Base-by-base conservation (phyloP, 768 basidiomycete species). In the Gymnopilus junonius region DNA sequence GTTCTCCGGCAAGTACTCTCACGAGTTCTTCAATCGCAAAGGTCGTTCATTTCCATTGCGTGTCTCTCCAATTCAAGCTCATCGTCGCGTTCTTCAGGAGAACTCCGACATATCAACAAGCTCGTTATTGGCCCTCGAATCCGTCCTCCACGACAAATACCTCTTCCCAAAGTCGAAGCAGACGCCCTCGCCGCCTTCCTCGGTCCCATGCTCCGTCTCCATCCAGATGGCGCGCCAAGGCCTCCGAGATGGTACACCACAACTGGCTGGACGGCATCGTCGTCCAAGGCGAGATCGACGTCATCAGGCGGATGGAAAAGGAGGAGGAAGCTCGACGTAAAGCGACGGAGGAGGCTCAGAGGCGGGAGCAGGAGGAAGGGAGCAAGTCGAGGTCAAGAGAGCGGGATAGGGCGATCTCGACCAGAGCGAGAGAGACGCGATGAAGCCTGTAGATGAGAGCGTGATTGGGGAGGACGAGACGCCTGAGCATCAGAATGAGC, bases 21-120 rank as follows among this genome's bases (percentile, higher is more conserved):
- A 87, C 48, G 96, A 99, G 73, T 95, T 97, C 72, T 99, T 99
- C 80, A 99, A 90, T 67, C 88, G 95, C n/a, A 91, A 91, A 85
- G 96, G 96, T 93, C 59, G 23, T 51, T 43, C 42, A 14, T 50
- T 21, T 51, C 29, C 29, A 15, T 29, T 17, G 34, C 50, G n/a
- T n/a, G n/a, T n/a, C n/a, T n/a, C n/a, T n/a, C n/a, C n/a, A n/a
- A n/a, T n/a, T n/a, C n/a, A n/a, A n/a, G n/a, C n/a, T n/a, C n/a
- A n/a, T n/a, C n/a, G n/a, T n/a, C n/a, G n/a, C n/a, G n/a, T 46
- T 27, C 2, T 43, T 23, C 23, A 29, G 27, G 84, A 61, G 95
- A 98, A 77, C 87, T 99, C 29, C 89, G 94, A 8, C 93, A 97
- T 69, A 99, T 99, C 72, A 90, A 89, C 75, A 96, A 97, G 75